phyloP scores from a whole-genome alignment of 2,329 filamentous ascomycete genomes.

The Acrocalymma vagum region DNA sequence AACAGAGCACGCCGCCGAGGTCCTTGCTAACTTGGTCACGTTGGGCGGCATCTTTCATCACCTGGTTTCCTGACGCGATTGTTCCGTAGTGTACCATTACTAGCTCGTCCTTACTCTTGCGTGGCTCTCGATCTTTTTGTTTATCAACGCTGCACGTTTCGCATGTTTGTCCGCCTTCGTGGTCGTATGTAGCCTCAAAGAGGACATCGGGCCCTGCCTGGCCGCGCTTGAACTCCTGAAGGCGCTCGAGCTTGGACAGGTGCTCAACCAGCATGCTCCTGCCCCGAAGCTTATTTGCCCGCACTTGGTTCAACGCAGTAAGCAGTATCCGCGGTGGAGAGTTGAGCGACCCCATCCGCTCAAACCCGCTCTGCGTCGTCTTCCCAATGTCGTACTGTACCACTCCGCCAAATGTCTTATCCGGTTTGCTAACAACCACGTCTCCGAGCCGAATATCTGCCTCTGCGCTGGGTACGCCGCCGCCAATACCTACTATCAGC shows the following conservation, averaged over 20 bases:
- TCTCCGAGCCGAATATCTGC: conserved; percentile 33
- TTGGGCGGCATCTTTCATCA: conserved; percentile 50
- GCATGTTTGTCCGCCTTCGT: conserved; percentile 16
- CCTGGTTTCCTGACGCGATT: conserved; percentile 52
- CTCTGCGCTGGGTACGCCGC: conserved; percentile 28
- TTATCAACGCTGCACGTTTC: conserved; percentile 8
- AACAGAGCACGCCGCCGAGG: conserved; percentile 26
- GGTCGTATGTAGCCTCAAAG: conserved; percentile 22
- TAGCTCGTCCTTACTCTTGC: conserved; percentile 8
- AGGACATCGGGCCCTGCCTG: conserved; percentile 18
- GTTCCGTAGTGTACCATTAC: conserved; percentile 48
- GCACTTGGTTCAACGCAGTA: conserved; percentile 10
- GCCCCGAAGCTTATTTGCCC: conserved; percentile 6
- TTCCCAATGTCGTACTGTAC: conserved; percentile 33
- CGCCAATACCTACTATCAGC: conserved; percentile 57
- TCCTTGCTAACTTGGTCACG: conserved; percentile 44
- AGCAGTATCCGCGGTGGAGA: conserved; percentile 13
- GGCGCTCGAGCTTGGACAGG: conserved; percentile 8
- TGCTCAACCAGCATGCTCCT: conserved; percentile 6
- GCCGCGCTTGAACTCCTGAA: conserved; percentile 13
- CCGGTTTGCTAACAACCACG: conserved; percentile 29
- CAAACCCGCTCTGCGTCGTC: conserved; percentile 14
- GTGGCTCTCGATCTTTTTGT: conserved; percentile 4
- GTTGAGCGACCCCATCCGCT: conserved; percentile 16
- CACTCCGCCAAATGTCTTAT: conserved; percentile 10